Evolutionary conservation across 140 eudicot genomes (phyloP).

Genomic region (Oenanthe javanica): DNA sequence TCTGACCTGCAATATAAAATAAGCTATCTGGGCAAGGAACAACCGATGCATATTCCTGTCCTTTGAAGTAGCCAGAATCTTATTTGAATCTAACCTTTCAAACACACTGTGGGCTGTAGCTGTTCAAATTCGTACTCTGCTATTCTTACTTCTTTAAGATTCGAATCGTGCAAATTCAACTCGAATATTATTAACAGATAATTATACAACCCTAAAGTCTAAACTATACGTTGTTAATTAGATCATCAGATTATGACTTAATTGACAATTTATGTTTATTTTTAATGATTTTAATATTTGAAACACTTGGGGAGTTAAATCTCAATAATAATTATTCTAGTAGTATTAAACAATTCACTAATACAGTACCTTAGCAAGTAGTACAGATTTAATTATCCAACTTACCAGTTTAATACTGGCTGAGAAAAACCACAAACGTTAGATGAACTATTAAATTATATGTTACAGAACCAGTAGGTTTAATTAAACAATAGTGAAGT

Average conservation of each 20-base stretch:
- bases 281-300: neutral
- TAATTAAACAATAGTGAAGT: neutral
- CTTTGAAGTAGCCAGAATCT: neutral
- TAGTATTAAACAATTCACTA: neutral
- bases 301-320: neutral
- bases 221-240: neutral
- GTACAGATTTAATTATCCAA: neutral
- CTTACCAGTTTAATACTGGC: neutral
- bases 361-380: neutral
- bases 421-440: neutral
- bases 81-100: conserved; percentile 2
- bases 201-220: neutral
- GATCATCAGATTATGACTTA: neutral
- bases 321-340: neutral
- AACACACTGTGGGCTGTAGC: conserved; percentile 3
- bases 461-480: neutral
- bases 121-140: neutral
- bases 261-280: neutral
- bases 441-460: neutral
- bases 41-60: neutral
- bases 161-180: neutral
- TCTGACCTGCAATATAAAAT: neutral
- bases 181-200: neutral
- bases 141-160: neutral
- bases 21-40: neutral